Evolutionary conservation across 495 filamentous ascomycete genomes (phyloP).

Genomic region (Bacidia gigantensis): DNA sequence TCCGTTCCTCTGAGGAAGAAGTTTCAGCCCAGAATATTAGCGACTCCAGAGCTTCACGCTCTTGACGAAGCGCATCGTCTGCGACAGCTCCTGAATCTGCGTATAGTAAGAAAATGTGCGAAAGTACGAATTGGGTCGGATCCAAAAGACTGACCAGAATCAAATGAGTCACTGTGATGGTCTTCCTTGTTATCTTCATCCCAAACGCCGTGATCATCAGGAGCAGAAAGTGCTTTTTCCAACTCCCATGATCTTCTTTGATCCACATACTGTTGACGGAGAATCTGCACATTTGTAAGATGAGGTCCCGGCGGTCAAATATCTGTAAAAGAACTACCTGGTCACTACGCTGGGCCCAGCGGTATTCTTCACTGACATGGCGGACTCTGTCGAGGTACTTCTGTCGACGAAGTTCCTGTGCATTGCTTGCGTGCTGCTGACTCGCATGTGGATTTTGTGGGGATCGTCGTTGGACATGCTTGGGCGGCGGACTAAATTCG

Average conservation of each 20-base stretch:
- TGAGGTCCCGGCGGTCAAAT: too few species aligned
- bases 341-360: conserved; percentile 56
- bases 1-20: not conserved
- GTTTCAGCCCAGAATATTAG: not conserved
- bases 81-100: too few species aligned
- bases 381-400: conserved; percentile 70
- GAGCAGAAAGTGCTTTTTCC: conserved; percentile 24
- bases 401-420: conserved; percentile 33
- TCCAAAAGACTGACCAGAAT: not conserved
- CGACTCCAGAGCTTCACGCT: not conserved
- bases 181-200: not conserved
- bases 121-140: too few species aligned
- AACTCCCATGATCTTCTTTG: conserved; percentile 26
- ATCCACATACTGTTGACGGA: conserved; percentile 33
- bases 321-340: too few species aligned
- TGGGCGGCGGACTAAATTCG: not conserved
- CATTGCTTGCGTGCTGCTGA: not conserved
- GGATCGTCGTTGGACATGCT: conserved; percentile 9
- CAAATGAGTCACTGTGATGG: too few species aligned
- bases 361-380: conserved; percentile 54
- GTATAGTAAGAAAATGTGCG: too few species aligned
- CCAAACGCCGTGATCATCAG: not conserved
- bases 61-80: not conserved
- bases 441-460: conserved; percentile 7
- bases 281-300: conserved; percentile 28